These are phyloP conservation scores for Vitis vinifera DNA, from an alignment of 164 flowering plant genomes.

Conservation along the genomic window ASM3070453v1 NC_081823.1:9087501-9088000, in stretches of 20 bases:
- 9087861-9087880: conserved; percentile 35
- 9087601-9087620: conserved; percentile 68
- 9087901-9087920: conserved; percentile 59
- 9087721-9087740: not conserved
- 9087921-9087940: conserved; percentile 66
- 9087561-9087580: conserved; percentile 81
- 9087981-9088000: conserved; percentile 67
- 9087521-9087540: conserved; percentile 66
- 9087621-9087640: conserved; percentile 48
- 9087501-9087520: conserved; percentile 38
- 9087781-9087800: not conserved
- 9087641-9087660: conserved; percentile 19
- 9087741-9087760: not conserved
- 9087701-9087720: not conserved
- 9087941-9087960: conserved; percentile 60
- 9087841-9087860: conserved; percentile 5
- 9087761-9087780: not conserved
- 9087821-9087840: not conserved
- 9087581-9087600: conserved; percentile 90
- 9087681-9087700: conserved; percentile 20
- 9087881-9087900: conserved; percentile 59
- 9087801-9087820: conserved; percentile 7
- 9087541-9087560: conserved; percentile 49
- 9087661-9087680: conserved; percentile 19
- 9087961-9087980: conserved; percentile 77